A percentile compares a stretch with the other conserved stretches of the same genome.
Evolutionary conservation across 371 early-diverging fungal species (phyloP).

Genomic region (Mortierella sp.): DNA sequence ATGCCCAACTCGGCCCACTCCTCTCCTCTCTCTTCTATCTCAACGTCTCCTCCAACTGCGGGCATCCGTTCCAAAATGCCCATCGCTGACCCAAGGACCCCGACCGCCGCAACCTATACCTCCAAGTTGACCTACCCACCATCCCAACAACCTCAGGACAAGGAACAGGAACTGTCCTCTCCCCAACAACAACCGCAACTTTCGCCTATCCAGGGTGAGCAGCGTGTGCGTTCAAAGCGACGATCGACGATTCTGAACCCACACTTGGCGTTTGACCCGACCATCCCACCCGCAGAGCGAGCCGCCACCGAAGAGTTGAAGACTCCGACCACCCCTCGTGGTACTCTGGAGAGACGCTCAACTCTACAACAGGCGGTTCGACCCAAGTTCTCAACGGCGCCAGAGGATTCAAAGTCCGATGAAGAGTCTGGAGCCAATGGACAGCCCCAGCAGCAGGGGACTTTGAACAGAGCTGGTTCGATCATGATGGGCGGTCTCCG

Average conservation of each 20-base stretch:
- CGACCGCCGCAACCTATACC: background rate
- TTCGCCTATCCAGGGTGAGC: conserved; percentile 4
- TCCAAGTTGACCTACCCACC: conserved; percentile 6
- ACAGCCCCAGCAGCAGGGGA: background rate
- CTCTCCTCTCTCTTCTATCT: conserved; percentile 30
- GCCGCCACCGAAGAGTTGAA: background rate
- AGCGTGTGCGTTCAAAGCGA: conserved; percentile 19
- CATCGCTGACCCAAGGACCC: background rate
- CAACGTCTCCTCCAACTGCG: conserved; percentile 13
- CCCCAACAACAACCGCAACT: conserved; percentile 20
- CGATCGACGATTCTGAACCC: conserved; percentile 24
- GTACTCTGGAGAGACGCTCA: conserved; percentile 31
- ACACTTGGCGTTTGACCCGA: conserved; percentile 43
- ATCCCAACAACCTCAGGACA: background rate
- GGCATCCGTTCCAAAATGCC: background rate
- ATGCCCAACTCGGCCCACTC: conserved; percentile 27
- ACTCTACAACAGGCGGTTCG: background rate
- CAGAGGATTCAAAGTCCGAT: conserved; percentile 11
- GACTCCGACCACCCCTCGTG: background rate
- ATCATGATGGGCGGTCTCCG: background rate
- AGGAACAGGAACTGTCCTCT: background rate
- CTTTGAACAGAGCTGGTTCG: background rate
- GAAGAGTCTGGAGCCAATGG: conserved; percentile 5
- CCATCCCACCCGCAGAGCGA: conserved; percentile 26
- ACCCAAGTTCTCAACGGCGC: background rate